Conservation (phyloP, 2,329 filamentous ascomycete genomes). For the Colletotrichum sansevieriae region DNA sequence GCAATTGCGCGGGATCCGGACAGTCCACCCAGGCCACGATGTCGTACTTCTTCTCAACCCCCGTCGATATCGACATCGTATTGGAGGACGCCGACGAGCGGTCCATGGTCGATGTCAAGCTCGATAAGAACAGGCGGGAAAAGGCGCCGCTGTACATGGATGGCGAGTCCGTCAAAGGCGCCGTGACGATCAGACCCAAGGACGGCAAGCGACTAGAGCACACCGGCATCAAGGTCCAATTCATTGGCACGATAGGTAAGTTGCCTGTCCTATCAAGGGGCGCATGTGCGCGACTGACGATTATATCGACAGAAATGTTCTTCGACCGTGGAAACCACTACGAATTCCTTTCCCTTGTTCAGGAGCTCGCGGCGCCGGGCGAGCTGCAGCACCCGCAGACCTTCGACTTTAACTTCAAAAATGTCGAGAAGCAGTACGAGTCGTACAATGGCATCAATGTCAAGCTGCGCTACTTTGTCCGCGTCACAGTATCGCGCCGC, state of each 20-base stretch:
- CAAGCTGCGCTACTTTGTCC: slow-evolving; percentile 97
- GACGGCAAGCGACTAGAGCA: slow-evolving; percentile 98
- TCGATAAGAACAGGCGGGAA: slow-evolving; percentile 97
- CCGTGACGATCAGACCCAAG: slow-evolving; percentile 94
- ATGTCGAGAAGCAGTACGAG: slow-evolving; percentile 99
- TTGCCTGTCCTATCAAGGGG: not conserved
- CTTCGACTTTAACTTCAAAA: slow-evolving; percentile 99
- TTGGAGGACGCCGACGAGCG: slow-evolving; percentile 95
- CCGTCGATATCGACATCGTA: slow-evolving; percentile 98
- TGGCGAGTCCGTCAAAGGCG: slow-evolving; percentile 97
- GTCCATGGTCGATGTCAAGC: slow-evolving; percentile 96
- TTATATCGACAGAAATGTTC: slow-evolving; percentile 86
- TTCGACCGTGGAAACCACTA: slow-evolving; percentile 99
- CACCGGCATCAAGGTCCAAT: slow-evolving; percentile 99
- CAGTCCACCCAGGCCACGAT: slow-evolving; percentile 62
- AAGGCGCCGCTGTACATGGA: slow-evolving; percentile 98
- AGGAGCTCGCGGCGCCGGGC: slow-evolving; percentile 95
- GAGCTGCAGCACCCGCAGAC: slow-evolving; percentile 99
- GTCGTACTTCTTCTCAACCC: slow-evolving; percentile 99
- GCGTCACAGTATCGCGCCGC: slow-evolving; percentile 93
- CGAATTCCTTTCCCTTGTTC: slow-evolving; percentile 96
- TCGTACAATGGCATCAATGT: slow-evolving; percentile 99
- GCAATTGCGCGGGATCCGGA: slow-evolving; percentile 28
- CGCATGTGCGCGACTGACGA: slow-evolving; percentile 19
- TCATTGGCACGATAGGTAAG: slow-evolving; percentile 96